Evolutionary conservation across 441 rosid genomes (phyloP), one percentile per base, ranked within the genome.

Genomic region (Populus hybrid): DNA sequence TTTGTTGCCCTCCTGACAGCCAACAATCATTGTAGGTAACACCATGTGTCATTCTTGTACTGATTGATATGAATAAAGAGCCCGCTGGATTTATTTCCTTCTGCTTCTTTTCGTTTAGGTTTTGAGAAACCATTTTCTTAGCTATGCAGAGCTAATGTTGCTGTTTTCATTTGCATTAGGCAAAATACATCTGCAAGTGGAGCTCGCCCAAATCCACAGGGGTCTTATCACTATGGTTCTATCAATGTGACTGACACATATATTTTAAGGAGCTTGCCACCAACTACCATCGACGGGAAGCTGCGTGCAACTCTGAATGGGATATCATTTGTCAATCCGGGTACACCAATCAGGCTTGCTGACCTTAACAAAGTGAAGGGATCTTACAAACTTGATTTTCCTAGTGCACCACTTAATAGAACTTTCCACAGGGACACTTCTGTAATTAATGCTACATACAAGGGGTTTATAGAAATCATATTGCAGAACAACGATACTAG

Each of bases 151-250:
- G 16, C 45, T 86, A 69, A 82, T 21, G 35, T 71, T 56, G 28
- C 14, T 3, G n/a, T 78, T 73, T 77, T 74, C 59, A 31, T 38
- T 23, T 77, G 82, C 74, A 64, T 33, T 76, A 95, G 99, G 90
- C 92, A 86, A 89, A 95, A 95, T 80, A 86, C 89, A 72, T 73
- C 89, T 68, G 94, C 99, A 3, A 92, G 98, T 80, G 99, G 99
- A 78, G 98, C 99, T 82, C 94, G 99, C 50, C 98, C 98, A 67
- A 95, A 95, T 76, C 98, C 99, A 0, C 99, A 95, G 69, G 99
- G 99, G 1, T 95, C 99, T 69, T 95, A 81, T 81, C 98, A 91
- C 83, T 95, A 95, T 31, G 98, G 98, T 77, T 76, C 81, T 35
- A 95, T 95, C 83, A 95, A 95, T 74, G 83, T 93, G 70, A 92